A percentile compares a stretch with the other conserved stretches of the same genome.
phyloP scores from a whole-genome alignment of 2,329 filamentous ascomycete genomes.

The Tolypocladium amazonense region DNA sequence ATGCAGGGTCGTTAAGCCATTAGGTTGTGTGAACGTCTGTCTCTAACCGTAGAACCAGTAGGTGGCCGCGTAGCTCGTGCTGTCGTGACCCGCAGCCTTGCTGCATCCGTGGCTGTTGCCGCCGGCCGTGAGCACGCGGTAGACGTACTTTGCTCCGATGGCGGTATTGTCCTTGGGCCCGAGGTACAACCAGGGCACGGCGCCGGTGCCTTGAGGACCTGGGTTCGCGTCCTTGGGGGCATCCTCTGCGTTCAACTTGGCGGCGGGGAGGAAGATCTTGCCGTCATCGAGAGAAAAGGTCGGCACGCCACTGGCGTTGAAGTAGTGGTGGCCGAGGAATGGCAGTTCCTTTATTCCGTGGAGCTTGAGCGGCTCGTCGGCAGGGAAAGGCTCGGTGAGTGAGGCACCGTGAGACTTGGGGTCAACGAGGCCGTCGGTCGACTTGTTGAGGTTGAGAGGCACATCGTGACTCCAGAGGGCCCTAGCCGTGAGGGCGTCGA shows the following conservation, averaged over 20 bases:
- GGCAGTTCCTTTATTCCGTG: constrained; percentile 23
- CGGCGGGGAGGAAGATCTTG: constrained; percentile 28
- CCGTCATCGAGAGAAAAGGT: constrained; percentile 44
- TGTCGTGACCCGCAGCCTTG: constrained; percentile 28
- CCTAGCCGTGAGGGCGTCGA: constrained; percentile 26
- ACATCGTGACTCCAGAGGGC: constrained; percentile 29
- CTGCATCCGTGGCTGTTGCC: constrained; percentile 34
- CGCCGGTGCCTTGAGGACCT: constrained; percentile 36
- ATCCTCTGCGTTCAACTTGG: constrained; percentile 36
- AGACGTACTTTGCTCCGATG: constrained; percentile 30
- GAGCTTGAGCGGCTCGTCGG: constrained; percentile 27
- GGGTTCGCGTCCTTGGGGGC: constrained; percentile 39
- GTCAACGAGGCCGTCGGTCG: constrained; percentile 14
- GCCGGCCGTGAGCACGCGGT: constrained; percentile 45
- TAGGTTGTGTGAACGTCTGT: not conserved
- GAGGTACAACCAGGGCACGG: constrained; percentile 45
- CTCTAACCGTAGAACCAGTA: constrained; percentile 45
- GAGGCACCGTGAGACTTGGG: constrained; percentile 28
- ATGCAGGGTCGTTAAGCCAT: not conserved
- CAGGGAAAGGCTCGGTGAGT: constrained; percentile 33
- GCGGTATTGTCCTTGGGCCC: constrained; percentile 25
- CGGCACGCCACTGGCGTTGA: constrained; percentile 42
- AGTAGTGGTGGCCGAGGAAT: constrained; percentile 57
- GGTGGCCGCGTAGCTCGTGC: constrained; percentile 43
- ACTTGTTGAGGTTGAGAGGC: constrained; percentile 35